Conservation (phyloP, 179 eudicot genomes). For the Beta lomatogona region DNA sequence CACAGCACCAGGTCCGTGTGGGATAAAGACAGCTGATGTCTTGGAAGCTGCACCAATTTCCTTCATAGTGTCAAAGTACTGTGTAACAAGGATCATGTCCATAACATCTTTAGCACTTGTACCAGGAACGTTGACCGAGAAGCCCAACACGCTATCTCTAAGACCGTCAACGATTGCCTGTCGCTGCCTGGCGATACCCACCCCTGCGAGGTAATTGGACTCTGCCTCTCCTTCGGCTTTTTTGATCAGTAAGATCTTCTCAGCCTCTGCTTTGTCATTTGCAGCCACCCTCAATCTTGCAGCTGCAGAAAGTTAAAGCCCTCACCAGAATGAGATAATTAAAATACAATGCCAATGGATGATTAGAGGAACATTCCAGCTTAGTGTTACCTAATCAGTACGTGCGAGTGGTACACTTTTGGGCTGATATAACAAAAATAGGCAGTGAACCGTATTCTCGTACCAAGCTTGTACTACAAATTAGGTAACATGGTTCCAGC, state of each 20-base stretch:
- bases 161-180: conserved; percentile 44
- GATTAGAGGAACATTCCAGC: not conserved
- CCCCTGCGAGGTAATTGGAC: conserved; percentile 35
- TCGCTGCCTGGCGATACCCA: conserved; percentile 39
- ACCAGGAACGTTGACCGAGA: conserved; percentile 35
- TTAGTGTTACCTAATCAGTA: too few species aligned
- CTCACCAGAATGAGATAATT: not conserved
- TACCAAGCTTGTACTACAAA: too few species aligned
- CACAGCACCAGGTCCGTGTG: conserved; percentile 43
- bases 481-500: too few species aligned
- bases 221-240: conserved; percentile 43
- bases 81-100: conserved; percentile 42
- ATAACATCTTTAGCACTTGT: conserved; percentile 39
- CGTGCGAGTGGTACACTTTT: too few species aligned
- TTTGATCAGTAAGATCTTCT: conserved; percentile 36
- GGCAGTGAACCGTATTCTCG: too few species aligned
- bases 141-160: conserved; percentile 38
- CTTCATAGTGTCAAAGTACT: conserved; percentile 42
- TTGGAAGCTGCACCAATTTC: conserved; percentile 39
- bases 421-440: too few species aligned
- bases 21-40: conserved; percentile 37
- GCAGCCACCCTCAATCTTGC: conserved; percentile 40
- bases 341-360: not conserved
- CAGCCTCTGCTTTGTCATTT: conserved; percentile 41
- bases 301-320: conserved; percentile 22